Base-by-base conservation (phyloP, 2,329 filamentous ascomycete genomes). In the Macroventuria anomochaeta region DNA sequence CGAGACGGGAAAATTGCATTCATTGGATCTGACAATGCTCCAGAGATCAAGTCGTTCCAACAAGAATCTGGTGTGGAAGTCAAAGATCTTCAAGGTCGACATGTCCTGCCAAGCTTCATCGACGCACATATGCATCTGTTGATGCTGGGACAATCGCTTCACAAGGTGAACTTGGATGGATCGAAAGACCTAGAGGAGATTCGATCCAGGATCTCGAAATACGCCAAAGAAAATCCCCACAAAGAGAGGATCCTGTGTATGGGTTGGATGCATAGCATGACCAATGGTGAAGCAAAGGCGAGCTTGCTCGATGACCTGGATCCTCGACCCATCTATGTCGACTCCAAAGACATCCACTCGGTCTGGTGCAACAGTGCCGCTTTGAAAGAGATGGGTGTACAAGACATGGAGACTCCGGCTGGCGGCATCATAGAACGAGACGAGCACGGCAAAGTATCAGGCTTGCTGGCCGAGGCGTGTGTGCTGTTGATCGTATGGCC, bases 81-180 rank as follows among this genome's bases (percentile, higher is more conserved):
- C 13, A 63, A 63, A 8, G 75, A 81, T 53, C 62, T 81, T 4
- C 40, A 72, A 2, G 63, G 70, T 13, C 68, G 65, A 10, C 65
- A 77, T 29, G 73, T 85, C 6, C 69, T 85, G 1, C 82, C 83
- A 0, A 80, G 81, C 5, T 85, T 85, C 63, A 77, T 85, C 42
- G 83, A 85, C 59, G 82, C 81, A 0, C 83, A 85, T 62, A 81
- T 83, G 74, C 83, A 85, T 66, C 75, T 85, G 11, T 74, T 85
- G 34, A 76, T 83, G 39, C 77, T 85, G 21, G 83, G 83, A 2
- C 80, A 83, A 61, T 79, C 82, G 0, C 76, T 85, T 11, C 75
- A 77, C 57, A 84, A 84, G 67, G 73, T 81, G 26, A 73, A 77
- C 32, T 71, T 85, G 2, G 75, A 78, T 34, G 49, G 61, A 11